Conservation (phyloP, 768 basidiomycete genomes). For the Mycena latifolia region DNA sequence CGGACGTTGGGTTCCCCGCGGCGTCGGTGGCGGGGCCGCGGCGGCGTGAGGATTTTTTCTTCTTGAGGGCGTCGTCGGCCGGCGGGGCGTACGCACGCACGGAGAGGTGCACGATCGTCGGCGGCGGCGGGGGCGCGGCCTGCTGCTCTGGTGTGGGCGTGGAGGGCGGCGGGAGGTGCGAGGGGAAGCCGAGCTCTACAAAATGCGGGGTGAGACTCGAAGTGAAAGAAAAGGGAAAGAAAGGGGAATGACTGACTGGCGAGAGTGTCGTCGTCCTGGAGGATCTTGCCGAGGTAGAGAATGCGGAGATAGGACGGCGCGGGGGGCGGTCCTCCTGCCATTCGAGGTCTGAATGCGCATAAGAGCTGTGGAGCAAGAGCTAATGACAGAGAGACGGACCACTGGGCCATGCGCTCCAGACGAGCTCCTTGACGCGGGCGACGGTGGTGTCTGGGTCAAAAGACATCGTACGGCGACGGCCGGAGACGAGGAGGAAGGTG, state of each 20-base stretch:
- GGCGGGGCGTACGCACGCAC: constrained; percentile 70
- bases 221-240: background rate
- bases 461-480: constrained; percentile 74
- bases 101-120: constrained; percentile 83
- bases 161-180: constrained; percentile 44
- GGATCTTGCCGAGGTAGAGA: constrained; percentile 80
- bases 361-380: no score
- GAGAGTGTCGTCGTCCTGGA: constrained; percentile 88
- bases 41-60: constrained; percentile 56
- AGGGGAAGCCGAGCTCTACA: constrained; percentile 58
- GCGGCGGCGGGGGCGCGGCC: constrained; percentile 35
- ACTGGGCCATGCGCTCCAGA: constrained; percentile 86
- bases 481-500: constrained; percentile 81
- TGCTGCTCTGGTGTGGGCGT: no score
- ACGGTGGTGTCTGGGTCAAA: constrained; percentile 84
- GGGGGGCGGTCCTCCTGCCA: constrained; percentile 87
- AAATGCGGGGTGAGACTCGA: no score
- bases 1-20: background rate
- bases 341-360: constrained; percentile 53
- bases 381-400: constrained; percentile 55
- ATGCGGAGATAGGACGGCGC: constrained; percentile 83
- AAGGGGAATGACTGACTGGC: constrained; percentile 60
- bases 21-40: constrained; percentile 2
- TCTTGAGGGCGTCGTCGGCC: constrained; percentile 64
- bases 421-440: constrained; percentile 84